These are phyloP conservation scores for Schizophyllum amplum DNA, from an alignment of 1,284 basidiomycete species.

Conservation along the genomic window DNA sequence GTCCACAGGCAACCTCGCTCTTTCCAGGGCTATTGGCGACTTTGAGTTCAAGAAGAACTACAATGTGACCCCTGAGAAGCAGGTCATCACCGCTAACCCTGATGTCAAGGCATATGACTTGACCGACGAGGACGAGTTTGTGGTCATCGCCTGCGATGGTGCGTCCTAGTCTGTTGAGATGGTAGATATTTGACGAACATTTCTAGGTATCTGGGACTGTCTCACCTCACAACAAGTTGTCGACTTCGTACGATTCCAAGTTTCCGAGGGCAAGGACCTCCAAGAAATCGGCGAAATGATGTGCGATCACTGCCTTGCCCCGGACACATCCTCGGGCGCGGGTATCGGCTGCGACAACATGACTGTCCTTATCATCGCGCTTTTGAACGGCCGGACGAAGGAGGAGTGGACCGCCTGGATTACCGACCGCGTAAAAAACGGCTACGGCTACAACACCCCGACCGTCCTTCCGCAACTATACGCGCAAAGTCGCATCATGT, in stretches of 20 bases:
- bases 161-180: conserved; percentile 18
- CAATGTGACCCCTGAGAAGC: conserved; percentile 74
- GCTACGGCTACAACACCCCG: conserved; percentile 70
- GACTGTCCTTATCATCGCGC: conserved; percentile 89
- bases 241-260: conserved; percentile 79
- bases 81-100: conserved; percentile 94
- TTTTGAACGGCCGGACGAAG: conserved; percentile 81
- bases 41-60: conserved; percentile 99
- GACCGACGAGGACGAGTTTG: conserved; percentile 89
- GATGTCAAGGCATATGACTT: conserved; percentile 82
- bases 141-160: conserved; percentile 97
- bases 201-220: conserved; percentile 96
- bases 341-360: conserved; percentile 99
- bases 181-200: conserved; percentile 10
- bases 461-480: conserved; percentile 60
- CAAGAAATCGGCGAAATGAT: conserved; percentile 82
- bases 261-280: conserved; percentile 78
- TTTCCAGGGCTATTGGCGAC: conserved; percentile 94
- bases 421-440: conserved; percentile 72
- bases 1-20: conserved; percentile 83
- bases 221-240: conserved; percentile 89
- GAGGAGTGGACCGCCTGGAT: conserved; percentile 95
- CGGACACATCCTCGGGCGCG: conserved; percentile 83
- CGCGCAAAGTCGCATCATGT: conserved; percentile 46
- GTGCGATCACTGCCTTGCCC: conserved; percentile 92